These are phyloP conservation scores for Fusarium decemcellulare DNA, from an alignment of 2,329 filamentous ascomycete genomes.

Conservation along the genomic window DNA sequence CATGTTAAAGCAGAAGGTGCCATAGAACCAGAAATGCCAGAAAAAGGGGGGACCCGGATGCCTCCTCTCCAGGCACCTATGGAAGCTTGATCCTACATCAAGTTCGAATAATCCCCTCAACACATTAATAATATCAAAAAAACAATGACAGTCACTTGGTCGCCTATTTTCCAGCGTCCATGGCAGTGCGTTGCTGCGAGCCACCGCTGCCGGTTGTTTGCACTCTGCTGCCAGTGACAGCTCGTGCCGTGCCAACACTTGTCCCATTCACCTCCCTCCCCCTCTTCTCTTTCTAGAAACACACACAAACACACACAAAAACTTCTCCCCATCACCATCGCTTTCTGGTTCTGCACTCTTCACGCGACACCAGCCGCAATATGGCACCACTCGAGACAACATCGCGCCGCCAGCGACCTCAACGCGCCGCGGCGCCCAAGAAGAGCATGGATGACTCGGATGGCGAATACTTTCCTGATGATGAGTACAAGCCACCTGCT, in stretches of 20 bases:
- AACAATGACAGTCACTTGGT: too few species aligned
- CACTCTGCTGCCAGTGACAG: not conserved
- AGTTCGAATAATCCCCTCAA: too few species aligned
- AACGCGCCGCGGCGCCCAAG: not conserved
- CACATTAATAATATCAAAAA: too few species aligned
- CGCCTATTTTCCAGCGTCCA: not conserved
- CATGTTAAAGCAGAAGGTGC: too few species aligned
- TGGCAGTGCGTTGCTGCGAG: not conserved
- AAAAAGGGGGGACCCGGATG: too few species aligned
- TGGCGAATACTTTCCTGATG: not conserved
- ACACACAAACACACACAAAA: not conserved
- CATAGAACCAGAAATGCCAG: too few species aligned
- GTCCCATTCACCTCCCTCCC: not conserved
- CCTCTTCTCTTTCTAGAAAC: not conserved
- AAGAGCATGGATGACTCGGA: not conserved
- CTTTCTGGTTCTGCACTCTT: not conserved
- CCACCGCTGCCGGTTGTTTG: not conserved
- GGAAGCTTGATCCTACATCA: too few species aligned
- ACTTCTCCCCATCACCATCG: not conserved
- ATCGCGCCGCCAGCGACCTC: not conserved
- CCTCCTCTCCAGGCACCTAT: too few species aligned
- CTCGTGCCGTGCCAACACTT: not conserved
- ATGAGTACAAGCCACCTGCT: too few species aligned
- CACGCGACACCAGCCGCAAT: not conserved
- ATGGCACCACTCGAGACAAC: not conserved